Evolutionary conservation across 1,139 yeast species (phyloP), one percentile per base, ranked within the genome.

Genomic region (Entelexis sorbosivorans): DNA sequence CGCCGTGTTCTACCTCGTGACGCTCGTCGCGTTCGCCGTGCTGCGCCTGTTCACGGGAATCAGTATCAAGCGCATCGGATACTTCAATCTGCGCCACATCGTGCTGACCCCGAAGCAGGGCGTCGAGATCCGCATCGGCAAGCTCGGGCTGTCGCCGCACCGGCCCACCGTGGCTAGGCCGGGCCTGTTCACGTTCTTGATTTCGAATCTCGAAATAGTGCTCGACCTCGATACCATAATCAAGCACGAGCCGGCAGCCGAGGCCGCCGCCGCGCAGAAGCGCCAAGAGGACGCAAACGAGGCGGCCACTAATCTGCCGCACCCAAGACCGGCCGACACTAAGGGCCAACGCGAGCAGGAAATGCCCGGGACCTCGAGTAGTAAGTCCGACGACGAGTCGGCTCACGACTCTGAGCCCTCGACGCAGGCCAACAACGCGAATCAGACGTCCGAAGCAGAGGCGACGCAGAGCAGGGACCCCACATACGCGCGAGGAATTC

Each of bases 111-210:
- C 69, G 9, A 60, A 57, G 32, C 60, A 66, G 2, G 72, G 72
- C 20, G 52, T 67, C 22, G 63, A 61, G 34, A 56, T 69, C 28
- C 61, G 63, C n/a, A 63, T 70, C 32, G 66, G 70, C 24, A 58
- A 59, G 44, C 51, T 69, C 6, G 70, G 71, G 10, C 38, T 70
- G 4, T 53, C 64, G 5, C 56, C 70, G 11, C 73, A 69, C 52
- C 62, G 73, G 1, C 73, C 74, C 3, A 68, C 70, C 3, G 66
- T 70, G 28, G 69, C 73, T 5, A 55, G 67, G 16, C 73, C 73
- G 0, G 70, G 71, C 1, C 66, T 69, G 65, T 38, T 67, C 44
- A 60, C 64, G 36, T 51, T 68, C 28, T 53, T 59, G 22, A 54
- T 68, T 36, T 51, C 60, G 17, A 63, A 64, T 36, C 53, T 65